These are phyloP conservation scores for Trichoderma pleuroti DNA, from an alignment of 2,329 filamentous ascomycete species.

Conservation along the genomic window DNA sequence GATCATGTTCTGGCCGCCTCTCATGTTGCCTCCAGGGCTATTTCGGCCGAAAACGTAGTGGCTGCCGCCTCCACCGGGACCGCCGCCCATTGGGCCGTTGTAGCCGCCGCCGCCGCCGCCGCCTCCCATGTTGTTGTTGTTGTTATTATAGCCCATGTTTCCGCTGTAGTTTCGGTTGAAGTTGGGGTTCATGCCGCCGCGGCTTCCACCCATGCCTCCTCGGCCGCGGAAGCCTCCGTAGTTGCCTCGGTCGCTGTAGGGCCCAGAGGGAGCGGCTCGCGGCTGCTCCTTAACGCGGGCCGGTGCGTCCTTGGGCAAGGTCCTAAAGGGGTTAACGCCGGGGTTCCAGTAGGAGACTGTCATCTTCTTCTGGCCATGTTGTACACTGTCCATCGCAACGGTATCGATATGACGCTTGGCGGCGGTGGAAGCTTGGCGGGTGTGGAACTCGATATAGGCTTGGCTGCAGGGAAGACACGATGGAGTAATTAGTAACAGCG, in stretches of 20 bases:
- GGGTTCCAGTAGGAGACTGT: slow-evolving; percentile 72
- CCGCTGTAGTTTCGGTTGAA: slow-evolving; percentile 42
- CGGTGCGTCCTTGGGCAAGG: slow-evolving; percentile 82
- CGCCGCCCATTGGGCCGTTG: slow-evolving; percentile 47
- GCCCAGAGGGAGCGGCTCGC: slow-evolving; percentile 49
- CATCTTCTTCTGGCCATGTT: slow-evolving; percentile 64
- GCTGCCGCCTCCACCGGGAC: slow-evolving; percentile 46
- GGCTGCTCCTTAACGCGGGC: slow-evolving; percentile 57
- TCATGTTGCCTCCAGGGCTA: slow-evolving; percentile 39
- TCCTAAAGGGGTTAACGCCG: slow-evolving; percentile 82
- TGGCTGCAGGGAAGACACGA: slow-evolving; percentile 42
- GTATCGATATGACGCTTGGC: slow-evolving; percentile 78
- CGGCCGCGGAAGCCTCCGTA: slow-evolving; percentile 54
- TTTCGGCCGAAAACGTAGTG: slow-evolving; percentile 48
- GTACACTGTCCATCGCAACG: slow-evolving; percentile 49
- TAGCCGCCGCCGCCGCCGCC: slow-evolving; percentile 41
- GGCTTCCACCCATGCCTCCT: slow-evolving; percentile 42
- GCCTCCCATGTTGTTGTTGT: slow-evolving; percentile 43
- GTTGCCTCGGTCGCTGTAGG: slow-evolving; percentile 48
- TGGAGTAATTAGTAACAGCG: slow-evolving; percentile 17
- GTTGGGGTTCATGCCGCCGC: slow-evolving; percentile 48
- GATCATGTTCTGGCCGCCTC: slow-evolving; percentile 48
- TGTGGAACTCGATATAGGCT: slow-evolving; percentile 81
- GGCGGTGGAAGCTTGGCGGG: slow-evolving; percentile 79
- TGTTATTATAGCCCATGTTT: slow-evolving; percentile 38